A percentile compares a stretch with the other conserved stretches of the same genome.
Evolutionary conservation across 306 rosid genomes (phyloP).

Genomic region (Herpetospermum pedunculosum): DNA sequence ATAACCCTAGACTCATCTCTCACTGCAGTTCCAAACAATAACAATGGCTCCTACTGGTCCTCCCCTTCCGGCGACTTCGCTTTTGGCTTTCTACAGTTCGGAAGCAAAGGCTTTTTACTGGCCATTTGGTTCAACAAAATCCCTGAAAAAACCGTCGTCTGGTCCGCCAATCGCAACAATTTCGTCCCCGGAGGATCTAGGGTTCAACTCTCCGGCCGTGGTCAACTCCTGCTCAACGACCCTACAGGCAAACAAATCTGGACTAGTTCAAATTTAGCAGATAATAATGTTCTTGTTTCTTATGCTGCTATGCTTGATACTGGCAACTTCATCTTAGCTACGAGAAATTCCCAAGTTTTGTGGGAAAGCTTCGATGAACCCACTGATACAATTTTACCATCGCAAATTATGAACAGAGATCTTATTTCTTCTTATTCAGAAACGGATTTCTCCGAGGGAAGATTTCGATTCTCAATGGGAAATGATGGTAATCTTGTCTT

Average conservation of each 20-base stretch:
- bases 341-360: not conserved
- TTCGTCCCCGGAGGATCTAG: constrained; percentile 19
- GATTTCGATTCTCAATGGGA: constrained; percentile 25
- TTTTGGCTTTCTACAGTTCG: constrained; percentile 21
- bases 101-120: constrained; percentile 13
- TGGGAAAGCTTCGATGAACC: constrained; percentile 48
- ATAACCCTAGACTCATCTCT: constrained; percentile 13
- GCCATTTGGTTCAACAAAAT: constrained; percentile 38
- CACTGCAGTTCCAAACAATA: not conserved
- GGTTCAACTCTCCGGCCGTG: constrained; percentile 16
- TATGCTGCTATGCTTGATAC: constrained; percentile 34
- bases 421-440: constrained; percentile 21
- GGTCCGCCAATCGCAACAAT: constrained; percentile 20
- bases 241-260: constrained; percentile 10
- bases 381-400: constrained; percentile 52
- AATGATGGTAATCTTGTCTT: constrained; percentile 8
- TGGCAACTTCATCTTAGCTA: constrained; percentile 36
- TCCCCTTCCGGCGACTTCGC: constrained; percentile 31
- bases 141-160: constrained; percentile 25
- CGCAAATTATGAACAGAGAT: constrained; percentile 1
- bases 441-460: constrained; percentile 34
- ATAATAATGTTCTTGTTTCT: constrained; percentile 6
- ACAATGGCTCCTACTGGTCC: constrained; percentile 2
- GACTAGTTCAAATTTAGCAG: not conserved
- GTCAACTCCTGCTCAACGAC: constrained; percentile 19